phyloP scores from a whole-genome alignment of 306 rosid genomes.

The Casuarina glauca region DNA sequence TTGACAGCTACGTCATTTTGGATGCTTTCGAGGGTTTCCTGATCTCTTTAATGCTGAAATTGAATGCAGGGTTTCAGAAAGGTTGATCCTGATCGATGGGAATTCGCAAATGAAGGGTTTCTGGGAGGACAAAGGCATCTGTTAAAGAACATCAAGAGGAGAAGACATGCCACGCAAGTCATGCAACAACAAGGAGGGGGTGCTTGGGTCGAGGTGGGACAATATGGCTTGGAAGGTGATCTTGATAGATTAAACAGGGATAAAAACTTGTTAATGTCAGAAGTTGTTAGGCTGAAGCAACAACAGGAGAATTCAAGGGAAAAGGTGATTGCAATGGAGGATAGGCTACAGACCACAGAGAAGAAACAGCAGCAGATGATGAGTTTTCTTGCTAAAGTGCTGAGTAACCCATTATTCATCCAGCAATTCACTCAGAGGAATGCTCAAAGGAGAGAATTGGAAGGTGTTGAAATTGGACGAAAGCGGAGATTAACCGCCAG shows the following conservation, averaged over 20 bases:
- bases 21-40: not conserved
- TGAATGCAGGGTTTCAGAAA: conserved; percentile 81
- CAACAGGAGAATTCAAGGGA: conserved; percentile 68
- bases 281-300: conserved; percentile 66
- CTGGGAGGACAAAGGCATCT: conserved; percentile 76
- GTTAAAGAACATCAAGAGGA: conserved; percentile 80
- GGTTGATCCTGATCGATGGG: conserved; percentile 96
- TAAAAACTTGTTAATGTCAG: conserved; percentile 59
- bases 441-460: conserved; percentile 37
- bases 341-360: conserved; percentile 58
- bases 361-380: conserved; percentile 72
- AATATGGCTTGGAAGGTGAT: conserved; percentile 76
- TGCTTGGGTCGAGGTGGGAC: conserved; percentile 68
- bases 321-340: conserved; percentile 52
- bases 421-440: conserved; percentile 43
- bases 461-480: conserved; percentile 44
- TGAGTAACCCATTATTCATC: conserved; percentile 51
- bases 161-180: conserved; percentile 60
- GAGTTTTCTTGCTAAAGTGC: conserved; percentile 70
- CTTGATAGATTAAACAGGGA: conserved; percentile 67
- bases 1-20: not conserved
- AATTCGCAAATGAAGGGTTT: conserved; percentile 91
- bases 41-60: not conserved
- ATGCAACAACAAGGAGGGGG: conserved; percentile 41
- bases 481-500: conserved; percentile 63